Base-by-base conservation (phyloP, 495 filamentous ascomycete species). In the Bathelium albidoporum region DNA sequence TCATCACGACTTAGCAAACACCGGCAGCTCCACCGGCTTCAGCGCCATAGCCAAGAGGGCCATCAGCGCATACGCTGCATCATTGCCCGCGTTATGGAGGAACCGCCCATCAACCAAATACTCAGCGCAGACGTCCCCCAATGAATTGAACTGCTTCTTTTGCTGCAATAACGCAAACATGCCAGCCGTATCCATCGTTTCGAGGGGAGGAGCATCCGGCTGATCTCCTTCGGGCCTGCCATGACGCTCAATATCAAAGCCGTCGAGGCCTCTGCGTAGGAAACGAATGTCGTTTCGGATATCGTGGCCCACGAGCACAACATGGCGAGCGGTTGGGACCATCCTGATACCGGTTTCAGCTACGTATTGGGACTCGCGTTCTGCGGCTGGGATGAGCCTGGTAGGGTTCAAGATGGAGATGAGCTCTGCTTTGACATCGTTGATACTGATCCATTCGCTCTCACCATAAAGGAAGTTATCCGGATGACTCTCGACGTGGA, bases 81-180 rank as follows among this genome's bases (percentile, higher is more conserved):
- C 94, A 71, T 98, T 98, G n/a, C 94, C 85, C 2, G 88, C 94
- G 68, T 97, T 97, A 74, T 98, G 94, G 49, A 92, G 76, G 66
- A 91, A 75, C 75, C 79, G 80, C 5, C 75, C 81, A 1, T 71
- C 68, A 14, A 95, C 80, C 12, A 78, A 84, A 34, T 95, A 71
- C n/a, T 83, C 80, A 53, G 70, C 63, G 32, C 95, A 80, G n/a
- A 95, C 74, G 14, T 34, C 69, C 1, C 72, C 80, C 18, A 98
- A 81, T 1, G 79, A 81, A 24, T 79, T 77, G 2, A 73, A 59
- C 22, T 87, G 74, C 2, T 59, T 34, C 32, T 82, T 81, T 7
- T 75, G 75, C 32, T 75, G 75, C 49, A 84, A 75, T 18, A 79
- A 80, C 59, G 82, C 84, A 73, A 85, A 89, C 71, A 96, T 79